Base-by-base conservation (phyloP, 108 stramenopile species). In the Nannochloropsis salina region DNA sequence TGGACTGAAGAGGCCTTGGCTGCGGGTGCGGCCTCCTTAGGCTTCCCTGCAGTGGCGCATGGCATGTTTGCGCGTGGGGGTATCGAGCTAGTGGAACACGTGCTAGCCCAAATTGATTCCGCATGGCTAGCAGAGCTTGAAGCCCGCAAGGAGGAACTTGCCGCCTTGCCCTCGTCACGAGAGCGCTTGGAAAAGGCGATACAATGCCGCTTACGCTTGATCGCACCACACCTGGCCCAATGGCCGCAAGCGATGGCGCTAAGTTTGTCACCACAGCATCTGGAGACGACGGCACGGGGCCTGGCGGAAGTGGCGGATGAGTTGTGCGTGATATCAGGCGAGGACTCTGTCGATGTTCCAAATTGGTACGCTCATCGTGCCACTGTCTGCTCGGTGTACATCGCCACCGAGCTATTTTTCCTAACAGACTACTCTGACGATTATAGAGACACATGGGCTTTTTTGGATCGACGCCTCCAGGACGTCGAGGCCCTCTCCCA, bases 281-380 rank as follows among this genome's bases (percentile, higher is more conserved):
- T 74, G 61, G 61, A 74, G 61, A 74, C 61, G n/a, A 74, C 61
- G 2, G 61, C 61, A 74, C 61, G 61, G 61, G 61, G 61, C 15
- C n/a, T 74, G 61, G 61, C 61, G 6, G 61, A 74, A 74, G 61
- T 74, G 2, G 61, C 61, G 3, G 61, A 74, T n/a, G 61, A 74
- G 61, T 74, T 74, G 61, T 74, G 61, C 8, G 61, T 74, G 61
- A 74, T 8, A 15, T n/a, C 61, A n/a, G 61, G n/a, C 20, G n/a
- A 74, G 61, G 61, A 74, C n/a, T 15, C 20, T 15, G n/a, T 74
- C 20, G 61, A 74, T n/a, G 15, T 74, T 15, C 15, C 61, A 74
- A 74, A 74, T 74, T 74, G 61, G 61, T 74, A 74, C 61, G 61
- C 61, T 15, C 61, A 74, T 74, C 61, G 61, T n/a, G 61, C 61